These are phyloP conservation scores for Leccinum huronense DNA, from an alignment of 1,284 basidiomycete genomes.

Conservation along the genomic window DNA sequence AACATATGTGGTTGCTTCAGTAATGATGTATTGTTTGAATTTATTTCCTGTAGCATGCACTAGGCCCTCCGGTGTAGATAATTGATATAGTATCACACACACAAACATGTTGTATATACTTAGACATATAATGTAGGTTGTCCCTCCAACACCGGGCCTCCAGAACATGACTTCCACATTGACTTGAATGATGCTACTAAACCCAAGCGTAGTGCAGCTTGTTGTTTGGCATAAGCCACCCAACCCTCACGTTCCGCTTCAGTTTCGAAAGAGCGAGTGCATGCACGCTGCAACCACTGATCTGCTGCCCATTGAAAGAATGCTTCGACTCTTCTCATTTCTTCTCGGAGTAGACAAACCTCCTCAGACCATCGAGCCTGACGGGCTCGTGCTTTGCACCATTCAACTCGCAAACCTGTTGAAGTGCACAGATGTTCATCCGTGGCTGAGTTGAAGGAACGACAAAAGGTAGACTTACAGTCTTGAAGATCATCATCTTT, in stretches of 20 bases:
- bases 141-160: too few species aligned
- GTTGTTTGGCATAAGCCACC: not conserved
- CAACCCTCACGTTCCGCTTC: not conserved
- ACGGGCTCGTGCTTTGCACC: not conserved
- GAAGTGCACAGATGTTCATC: too few species aligned
- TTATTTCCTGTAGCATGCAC: too few species aligned
- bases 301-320: conserved; percentile 1
- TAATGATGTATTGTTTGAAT: too few species aligned
- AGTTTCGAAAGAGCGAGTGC: not conserved
- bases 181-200: not conserved
- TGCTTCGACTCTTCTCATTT: not conserved
- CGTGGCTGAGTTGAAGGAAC: too few species aligned
- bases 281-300: not conserved
- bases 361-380: not conserved
- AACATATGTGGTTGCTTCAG: too few species aligned
- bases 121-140: too few species aligned
- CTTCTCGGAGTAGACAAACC: not conserved
- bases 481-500: not conserved
- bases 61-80: too few species aligned
- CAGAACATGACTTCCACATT: not conserved
- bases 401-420: conserved; percentile 2
- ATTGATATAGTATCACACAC: too few species aligned
- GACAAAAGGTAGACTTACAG: not conserved
- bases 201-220: not conserved
- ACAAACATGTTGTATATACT: too few species aligned